Conservation (phyloP, 352 stramenopile species). For the Phytophthora podocarpi region DNA sequence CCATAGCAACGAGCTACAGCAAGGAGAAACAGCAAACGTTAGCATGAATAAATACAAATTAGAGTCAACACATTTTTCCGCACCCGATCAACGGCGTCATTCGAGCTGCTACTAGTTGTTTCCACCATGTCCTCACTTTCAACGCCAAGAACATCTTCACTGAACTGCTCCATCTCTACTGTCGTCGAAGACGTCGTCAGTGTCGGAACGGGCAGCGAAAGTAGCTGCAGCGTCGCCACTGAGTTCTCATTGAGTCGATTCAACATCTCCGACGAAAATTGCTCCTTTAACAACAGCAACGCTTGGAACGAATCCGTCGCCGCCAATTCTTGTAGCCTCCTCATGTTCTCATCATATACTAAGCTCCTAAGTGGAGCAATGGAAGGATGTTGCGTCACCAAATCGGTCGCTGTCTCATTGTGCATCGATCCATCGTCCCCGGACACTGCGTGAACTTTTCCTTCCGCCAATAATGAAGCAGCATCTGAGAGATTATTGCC, state of each 20-base stretch:
- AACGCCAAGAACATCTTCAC: constrained; percentile 21
- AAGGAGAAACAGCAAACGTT: constrained; percentile 6
- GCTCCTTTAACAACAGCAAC: constrained; percentile 55
- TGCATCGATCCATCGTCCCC: not conserved
- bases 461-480: constrained; percentile 42
- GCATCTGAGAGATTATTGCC: constrained; percentile 45
- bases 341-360: constrained; percentile 31
- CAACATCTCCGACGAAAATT: constrained; percentile 40
- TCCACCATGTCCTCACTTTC: not conserved
- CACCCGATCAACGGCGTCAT: constrained; percentile 40
- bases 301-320: constrained; percentile 49
- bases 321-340: constrained; percentile 33
- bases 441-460: not conserved
- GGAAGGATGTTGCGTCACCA: constrained; percentile 5
- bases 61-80: not conserved
- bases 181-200: not conserved
- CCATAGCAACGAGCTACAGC: constrained; percentile 60
- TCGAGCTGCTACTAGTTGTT: not conserved
- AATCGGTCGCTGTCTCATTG: constrained; percentile 1
- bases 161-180: not conserved
- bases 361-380: constrained; percentile 33
- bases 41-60: constrained; percentile 7
- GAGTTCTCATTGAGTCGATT: constrained; percentile 56
- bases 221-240: constrained; percentile 37
- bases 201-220: constrained; percentile 21